Evolutionary conservation across 345 rosid genomes (phyloP).

Genomic region (Rhodamnia argentea): DNA sequence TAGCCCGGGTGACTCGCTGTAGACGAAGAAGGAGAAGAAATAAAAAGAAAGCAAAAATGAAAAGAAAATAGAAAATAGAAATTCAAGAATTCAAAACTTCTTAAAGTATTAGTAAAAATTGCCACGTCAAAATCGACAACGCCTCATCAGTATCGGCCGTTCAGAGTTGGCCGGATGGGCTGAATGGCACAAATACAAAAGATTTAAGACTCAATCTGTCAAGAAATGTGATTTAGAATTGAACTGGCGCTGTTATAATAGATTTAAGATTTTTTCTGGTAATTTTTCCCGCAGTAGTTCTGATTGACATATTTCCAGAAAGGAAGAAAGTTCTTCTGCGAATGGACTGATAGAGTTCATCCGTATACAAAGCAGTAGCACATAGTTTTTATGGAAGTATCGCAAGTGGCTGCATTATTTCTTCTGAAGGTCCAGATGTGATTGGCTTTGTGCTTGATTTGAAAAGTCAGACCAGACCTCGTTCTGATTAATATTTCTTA

Average conservation of each 20-base stretch:
- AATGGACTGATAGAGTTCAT: neutral
- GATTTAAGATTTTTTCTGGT: no score
- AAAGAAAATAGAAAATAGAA: no score
- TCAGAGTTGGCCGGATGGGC: accelerated
- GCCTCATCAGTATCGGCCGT: accelerated
- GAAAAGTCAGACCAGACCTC: neutral
- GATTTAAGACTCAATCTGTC: no score
- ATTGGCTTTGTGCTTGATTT: neutral
- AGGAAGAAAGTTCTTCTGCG: neutral
- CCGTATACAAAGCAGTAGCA: neutral
- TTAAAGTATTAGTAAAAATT: neutral
- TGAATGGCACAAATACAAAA: no score
- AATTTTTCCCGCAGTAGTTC: neutral
- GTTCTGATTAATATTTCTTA: neutral
- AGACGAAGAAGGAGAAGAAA: no score
- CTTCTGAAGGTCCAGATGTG: neutral
- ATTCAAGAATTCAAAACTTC: no score
- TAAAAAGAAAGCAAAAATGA: no score
- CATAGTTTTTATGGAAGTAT: neutral
- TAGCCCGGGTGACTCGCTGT: no score
- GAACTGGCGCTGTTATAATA: no score
- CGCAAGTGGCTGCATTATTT: neutral
- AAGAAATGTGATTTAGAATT: no score
- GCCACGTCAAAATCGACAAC: no score
- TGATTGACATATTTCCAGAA: neutral